Evolutionary conservation across 1,139 yeast genomes (phyloP).

Genomic region (Nematodospora anomalae): DNA sequence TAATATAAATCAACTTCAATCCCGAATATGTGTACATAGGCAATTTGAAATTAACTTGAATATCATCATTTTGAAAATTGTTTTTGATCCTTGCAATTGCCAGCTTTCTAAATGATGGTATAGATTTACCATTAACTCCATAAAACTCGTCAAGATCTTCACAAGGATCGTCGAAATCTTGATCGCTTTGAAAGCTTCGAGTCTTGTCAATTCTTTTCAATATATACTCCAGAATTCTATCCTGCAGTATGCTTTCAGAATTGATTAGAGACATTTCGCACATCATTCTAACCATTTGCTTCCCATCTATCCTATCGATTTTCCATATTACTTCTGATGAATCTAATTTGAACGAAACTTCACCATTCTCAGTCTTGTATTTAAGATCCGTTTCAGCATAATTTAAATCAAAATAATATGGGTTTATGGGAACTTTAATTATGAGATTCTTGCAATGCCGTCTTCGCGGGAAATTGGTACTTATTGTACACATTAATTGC

Average conservation of each 20-base stretch:
- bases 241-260: slow-evolving; percentile 8
- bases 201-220: slow-evolving; percentile 2
- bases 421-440: slow-evolving; percentile 39
- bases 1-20: slow-evolving; percentile 37
- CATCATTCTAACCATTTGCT: slow-evolving; percentile 42
- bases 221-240: slow-evolving; percentile 11
- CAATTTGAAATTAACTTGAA: slow-evolving; percentile 35
- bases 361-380: slow-evolving; percentile 44
- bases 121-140: slow-evolving; percentile 37
- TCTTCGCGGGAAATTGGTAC: slow-evolving; percentile 36
- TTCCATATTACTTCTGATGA: slow-evolving; percentile 62
- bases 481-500: slow-evolving; percentile 38
- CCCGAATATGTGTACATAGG: slow-evolving; percentile 48
- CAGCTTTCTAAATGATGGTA: slow-evolving; percentile 23
- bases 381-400: slow-evolving; percentile 33
- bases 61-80: slow-evolving; percentile 24
- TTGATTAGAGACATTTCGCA: slow-evolving; percentile 33
- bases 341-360: slow-evolving; percentile 40
- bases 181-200: slow-evolving; percentile 5
- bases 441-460: slow-evolving; percentile 34
- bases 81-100: slow-evolving; percentile 13
- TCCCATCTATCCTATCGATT: slow-evolving; percentile 57
- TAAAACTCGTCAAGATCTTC: slow-evolving; percentile 41
- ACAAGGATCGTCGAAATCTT: slow-evolving; percentile 21
- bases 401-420: slow-evolving; percentile 36